Base-by-base conservation (phyloP, 306 rosid species). In the Quercus aquifolioides region DNA sequence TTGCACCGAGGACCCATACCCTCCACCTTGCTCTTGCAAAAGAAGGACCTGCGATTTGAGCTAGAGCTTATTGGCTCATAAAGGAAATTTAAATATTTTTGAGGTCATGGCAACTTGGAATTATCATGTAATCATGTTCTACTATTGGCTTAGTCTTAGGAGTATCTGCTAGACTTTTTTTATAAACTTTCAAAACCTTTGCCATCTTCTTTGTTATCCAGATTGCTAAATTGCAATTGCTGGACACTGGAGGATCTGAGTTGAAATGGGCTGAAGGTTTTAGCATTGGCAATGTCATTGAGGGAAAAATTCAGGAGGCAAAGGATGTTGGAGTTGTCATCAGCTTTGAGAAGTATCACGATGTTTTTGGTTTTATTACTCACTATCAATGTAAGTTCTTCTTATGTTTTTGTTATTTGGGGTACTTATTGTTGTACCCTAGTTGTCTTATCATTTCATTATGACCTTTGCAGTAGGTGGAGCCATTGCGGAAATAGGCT, bases 301-400 rank as follows among this genome's bases (percentile, higher is more conserved):
- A 88, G 81, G 99, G 97, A 75, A 90, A 79, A 89, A 89, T 95
- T 77, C 87, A 85, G 72, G 94, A 95, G 81, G 77, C 85, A 72
- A 90, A 91, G 84, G 98, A 90, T 55, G 85, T 83, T 46, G 96
- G 97, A 76, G 84, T 89, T 83, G 87, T 88, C 86, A 70, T 95
- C 67, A 83, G 87, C 90, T 95, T 95, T 90, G 94, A 89, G 84
- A 89, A 89, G 68, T 86, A 86, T 57, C 80, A 65, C 77, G 95
- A 91, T 74, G 93, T 92, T 52, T 86, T 93, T 73, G 99, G 99
- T 83, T 90, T 90, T 76, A 86, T 92, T 57, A 83, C 97, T 14
- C 89, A 82, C 58, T 76, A 95, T 79, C 98, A 92, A 83, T 79
- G 99, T 94, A 84, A 73, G 94, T 88, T 68, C 71, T 60, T 6